Evolutionary conservation across 2,329 filamentous ascomycete species (phyloP).

Genomic region (Westerdykella aurantiaca): DNA sequence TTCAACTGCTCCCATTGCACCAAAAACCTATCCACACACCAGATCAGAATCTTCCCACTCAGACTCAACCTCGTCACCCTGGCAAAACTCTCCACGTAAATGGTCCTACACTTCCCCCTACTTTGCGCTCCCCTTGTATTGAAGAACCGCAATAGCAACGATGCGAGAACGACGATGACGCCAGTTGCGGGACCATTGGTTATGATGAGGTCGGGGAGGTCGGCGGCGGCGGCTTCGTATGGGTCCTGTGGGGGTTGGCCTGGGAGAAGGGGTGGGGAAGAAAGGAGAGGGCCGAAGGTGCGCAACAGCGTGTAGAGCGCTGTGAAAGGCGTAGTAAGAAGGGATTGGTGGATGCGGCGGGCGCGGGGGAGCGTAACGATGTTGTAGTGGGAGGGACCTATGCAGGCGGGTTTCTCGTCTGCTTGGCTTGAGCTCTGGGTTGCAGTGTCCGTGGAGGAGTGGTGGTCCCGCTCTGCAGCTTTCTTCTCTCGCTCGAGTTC

Average conservation of each 20-base stretch:
- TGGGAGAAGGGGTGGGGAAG: slow-evolving; percentile 19
- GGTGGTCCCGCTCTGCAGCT: not conserved
- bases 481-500: slow-evolving; percentile 6
- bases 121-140: slow-evolving; percentile 33
- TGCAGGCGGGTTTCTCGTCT: slow-evolving; percentile 3
- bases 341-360: slow-evolving; percentile 73
- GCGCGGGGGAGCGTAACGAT: slow-evolving; percentile 69
- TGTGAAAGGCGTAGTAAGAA: slow-evolving; percentile 66
- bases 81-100: slow-evolving; percentile 93
- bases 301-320: slow-evolving; percentile 59
- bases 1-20: slow-evolving; percentile 73
- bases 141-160: slow-evolving; percentile 52
- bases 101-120: slow-evolving; percentile 58
- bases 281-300: slow-evolving; percentile 53
- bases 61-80: slow-evolving; percentile 76
- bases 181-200: slow-evolving; percentile 87
- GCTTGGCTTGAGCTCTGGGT: not conserved
- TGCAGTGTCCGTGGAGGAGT: not conserved
- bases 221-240: slow-evolving; percentile 16
- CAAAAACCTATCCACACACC: slow-evolving; percentile 69
- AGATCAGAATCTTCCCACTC: slow-evolving; percentile 70
- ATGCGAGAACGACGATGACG: slow-evolving; percentile 64
- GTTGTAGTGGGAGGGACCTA: slow-evolving; percentile 48
- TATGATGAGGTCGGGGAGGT: slow-evolving; percentile 68
- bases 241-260: slow-evolving; percentile 6